phyloP scores from a whole-genome alignment of 1,284 basidiomycete genomes.

The Pseudozyma tsukubaensis region DNA sequence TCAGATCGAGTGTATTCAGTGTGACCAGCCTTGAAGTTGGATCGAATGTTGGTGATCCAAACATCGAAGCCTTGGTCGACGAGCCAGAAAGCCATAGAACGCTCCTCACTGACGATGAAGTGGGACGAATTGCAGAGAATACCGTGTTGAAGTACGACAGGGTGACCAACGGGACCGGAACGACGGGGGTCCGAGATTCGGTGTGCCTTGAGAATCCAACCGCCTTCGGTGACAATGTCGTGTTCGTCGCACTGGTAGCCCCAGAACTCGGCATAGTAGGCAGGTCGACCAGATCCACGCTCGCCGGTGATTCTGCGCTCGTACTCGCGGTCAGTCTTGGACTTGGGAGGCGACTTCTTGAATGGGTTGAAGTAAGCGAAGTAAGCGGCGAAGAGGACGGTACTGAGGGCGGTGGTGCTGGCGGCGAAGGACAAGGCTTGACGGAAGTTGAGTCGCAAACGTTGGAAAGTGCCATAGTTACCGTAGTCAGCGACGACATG shows the following conservation, averaged over 20 bases:
- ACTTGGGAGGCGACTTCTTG: conserved; percentile 56
- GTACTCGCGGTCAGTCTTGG: conserved; percentile 64
- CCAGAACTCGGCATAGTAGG: conserved; percentile 68
- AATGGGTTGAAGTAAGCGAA: conserved; percentile 64
- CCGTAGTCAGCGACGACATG: conserved; percentile 65
- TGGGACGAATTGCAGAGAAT: conserved; percentile 67
- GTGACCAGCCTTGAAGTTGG: conserved; percentile 66
- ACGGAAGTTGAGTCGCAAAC: conserved; percentile 55
- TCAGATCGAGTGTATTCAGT: conserved; percentile 62
- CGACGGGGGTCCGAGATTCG: conserved; percentile 67
- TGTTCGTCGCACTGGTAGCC: conserved; percentile 69
- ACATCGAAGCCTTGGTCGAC: conserved; percentile 68
- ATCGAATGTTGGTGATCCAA: conserved; percentile 67
- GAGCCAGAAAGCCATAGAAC: conserved; percentile 67
- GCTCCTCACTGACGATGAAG: conserved; percentile 65
- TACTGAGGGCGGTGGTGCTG: conserved; percentile 43
- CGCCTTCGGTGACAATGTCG: conserved; percentile 65
- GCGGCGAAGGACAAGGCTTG: conserved; percentile 58
- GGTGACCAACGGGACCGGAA: conserved; percentile 57
- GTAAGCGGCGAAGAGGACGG: conserved; percentile 57
- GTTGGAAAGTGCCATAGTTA: conserved; percentile 52
- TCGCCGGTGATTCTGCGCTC: conserved; percentile 68
- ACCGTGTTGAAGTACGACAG: conserved; percentile 68
- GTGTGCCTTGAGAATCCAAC: conserved; percentile 68
- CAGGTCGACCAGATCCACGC: conserved; percentile 58